Evolutionary conservation across 1,284 basidiomycete species (phyloP), one percentile per base, ranked within the genome.

Genomic region (Ustilago crameri): DNA sequence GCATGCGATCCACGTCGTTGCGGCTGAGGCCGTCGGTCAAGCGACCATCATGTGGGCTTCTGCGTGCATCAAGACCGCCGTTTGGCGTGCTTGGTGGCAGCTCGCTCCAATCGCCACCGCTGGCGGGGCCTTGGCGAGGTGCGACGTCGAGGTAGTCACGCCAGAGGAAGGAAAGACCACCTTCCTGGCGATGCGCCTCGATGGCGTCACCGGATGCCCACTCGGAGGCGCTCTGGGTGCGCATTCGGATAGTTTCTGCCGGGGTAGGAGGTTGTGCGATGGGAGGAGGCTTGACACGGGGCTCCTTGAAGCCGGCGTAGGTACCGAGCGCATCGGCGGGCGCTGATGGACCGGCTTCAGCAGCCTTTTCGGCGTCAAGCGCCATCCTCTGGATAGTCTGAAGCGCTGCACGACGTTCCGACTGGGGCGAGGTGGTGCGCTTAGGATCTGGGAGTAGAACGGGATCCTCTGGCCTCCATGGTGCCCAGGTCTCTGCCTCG

Each of bases 381-480:
- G 63, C n/a, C 34, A 46, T 56, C 35, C 76, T 53, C 18, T 72
- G 51, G 10, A 51, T 55, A 4, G 55, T 42, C 5, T 51, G 60
- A n/a, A 72, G 41, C 4, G 41, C 59, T 18, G 75, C 76, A 18
- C 55, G 63, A 12, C 53, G 62, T 45, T 74, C 68, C 15, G 76
- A 70, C 32, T 72, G 68, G 2, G 54, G 55, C 9, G 74, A 75
- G 24, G 76, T 70, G 51, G 53, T 56, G 23, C 60, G 52, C 46
- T 54, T 65, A 15, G 43, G 60, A 27, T 60, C 51, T 10, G 68
- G 75, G 10, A 77, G 69, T 40, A 75, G 52, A 10, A 81, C 76
- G 4, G 80, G 80, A 46, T 81, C 80, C 40, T 74, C 71, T 12
- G 80, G 80, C 24, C 69, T 63, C 80, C 80, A 82, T 2, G 80